Evolutionary conservation across 129 eudicot species (phyloP).

Genomic region (Artemisia annua): DNA sequence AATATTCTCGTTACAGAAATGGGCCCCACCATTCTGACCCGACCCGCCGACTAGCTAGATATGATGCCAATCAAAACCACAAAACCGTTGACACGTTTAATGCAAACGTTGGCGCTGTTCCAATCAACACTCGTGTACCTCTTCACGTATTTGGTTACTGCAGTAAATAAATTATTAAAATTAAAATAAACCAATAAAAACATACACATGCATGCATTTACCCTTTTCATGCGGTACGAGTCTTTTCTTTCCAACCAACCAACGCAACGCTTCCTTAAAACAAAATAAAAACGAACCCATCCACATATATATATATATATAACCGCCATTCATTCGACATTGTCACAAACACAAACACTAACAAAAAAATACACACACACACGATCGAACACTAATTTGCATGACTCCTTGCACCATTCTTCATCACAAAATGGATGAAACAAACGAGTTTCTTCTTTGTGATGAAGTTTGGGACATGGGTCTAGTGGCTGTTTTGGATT

Average conservation of each 20-base stretch:
- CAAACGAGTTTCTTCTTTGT: slow-evolving; percentile 48
- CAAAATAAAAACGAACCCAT: not conserved
- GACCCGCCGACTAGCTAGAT: not conserved
- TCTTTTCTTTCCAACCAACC: slow-evolving; percentile 46
- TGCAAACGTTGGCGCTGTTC: slow-evolving; percentile 12
- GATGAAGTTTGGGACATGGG: slow-evolving; percentile 60
- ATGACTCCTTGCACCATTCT: not conserved
- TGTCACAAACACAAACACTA: not conserved
- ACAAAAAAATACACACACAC: slow-evolving; percentile 9
- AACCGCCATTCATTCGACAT: slow-evolving; percentile 20
- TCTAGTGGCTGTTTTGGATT: slow-evolving; percentile 16
- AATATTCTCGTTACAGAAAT: no score
- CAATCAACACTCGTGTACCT: slow-evolving; percentile 53
- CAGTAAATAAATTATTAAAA: slow-evolving; percentile 29
- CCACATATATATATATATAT: no score
- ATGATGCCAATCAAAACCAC: not conserved
- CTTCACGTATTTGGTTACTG: slow-evolving; percentile 63
- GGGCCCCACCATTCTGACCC: not conserved
- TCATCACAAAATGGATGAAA: slow-evolving; percentile 3
- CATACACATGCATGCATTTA: slow-evolving; percentile 46
- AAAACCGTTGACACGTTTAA: slow-evolving; percentile 10
- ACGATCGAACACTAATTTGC: no score
- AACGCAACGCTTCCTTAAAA: slow-evolving; percentile 21
- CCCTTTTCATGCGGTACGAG: slow-evolving; percentile 74
- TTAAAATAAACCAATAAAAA: slow-evolving; percentile 9